Conservation (phyloP, 805 yeast genomes). For the Cyberlindnera mycetangii region DNA sequence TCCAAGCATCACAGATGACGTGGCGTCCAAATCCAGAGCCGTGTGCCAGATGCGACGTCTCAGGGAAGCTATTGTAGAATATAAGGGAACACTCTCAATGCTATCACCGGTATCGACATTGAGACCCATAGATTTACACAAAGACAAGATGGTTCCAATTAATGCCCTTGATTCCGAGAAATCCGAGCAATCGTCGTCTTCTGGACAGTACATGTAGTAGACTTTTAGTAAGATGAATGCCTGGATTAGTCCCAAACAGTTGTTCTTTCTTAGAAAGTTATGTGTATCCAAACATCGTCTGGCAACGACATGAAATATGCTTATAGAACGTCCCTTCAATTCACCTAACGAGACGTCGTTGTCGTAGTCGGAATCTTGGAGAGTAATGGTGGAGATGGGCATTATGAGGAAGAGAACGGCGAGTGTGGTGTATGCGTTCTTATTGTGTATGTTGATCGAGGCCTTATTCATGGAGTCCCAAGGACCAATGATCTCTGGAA, state of each 20-base stretch:
- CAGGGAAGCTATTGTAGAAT: constrained; percentile 3
- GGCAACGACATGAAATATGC: constrained; percentile 8
- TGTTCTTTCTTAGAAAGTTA: constrained; percentile 41
- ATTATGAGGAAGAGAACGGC: constrained; percentile 22
- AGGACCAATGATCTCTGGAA: constrained; percentile 6
- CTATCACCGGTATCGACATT: constrained; percentile 47
- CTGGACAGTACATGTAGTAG: constrained; percentile 48
- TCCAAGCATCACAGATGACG: constrained; percentile 12
- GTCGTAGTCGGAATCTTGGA: constrained; percentile 14
- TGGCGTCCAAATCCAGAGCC: constrained; percentile 22
- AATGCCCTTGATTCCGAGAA: constrained; percentile 45
- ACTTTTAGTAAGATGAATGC: constrained; percentile 45
- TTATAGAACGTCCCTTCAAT: constrained; percentile 6
- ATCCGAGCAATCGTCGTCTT: constrained; percentile 53
- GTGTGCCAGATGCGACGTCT: constrained; percentile 25
- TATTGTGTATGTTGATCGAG: constrained; percentile 2
- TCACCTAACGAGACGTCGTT: constrained; percentile 1
- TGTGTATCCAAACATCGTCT: constrained; percentile 47
- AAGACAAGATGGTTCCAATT: constrained; percentile 45
- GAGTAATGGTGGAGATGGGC: constrained; percentile 19
- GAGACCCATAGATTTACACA: constrained; percentile 52
- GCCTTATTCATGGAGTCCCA: background rate
- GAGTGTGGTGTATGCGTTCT: constrained; percentile 19
- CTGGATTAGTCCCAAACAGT: constrained; percentile 46
- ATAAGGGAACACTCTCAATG: too few relatives aligned